phyloP scores from a whole-genome alignment of 345 rosid species.

The Murraya koenigii region DNA sequence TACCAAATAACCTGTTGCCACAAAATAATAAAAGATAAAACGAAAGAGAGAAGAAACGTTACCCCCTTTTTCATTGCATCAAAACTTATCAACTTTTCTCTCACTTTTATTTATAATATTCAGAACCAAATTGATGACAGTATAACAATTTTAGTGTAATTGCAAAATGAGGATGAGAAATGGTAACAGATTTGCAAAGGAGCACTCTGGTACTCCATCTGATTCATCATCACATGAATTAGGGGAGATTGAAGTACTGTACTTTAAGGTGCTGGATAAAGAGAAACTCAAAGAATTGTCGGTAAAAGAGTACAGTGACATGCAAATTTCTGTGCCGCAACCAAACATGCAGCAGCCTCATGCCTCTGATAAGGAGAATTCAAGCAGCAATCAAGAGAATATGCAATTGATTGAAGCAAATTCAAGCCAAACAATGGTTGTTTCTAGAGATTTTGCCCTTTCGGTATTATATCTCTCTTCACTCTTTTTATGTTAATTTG shows the following conservation, averaged over 20 bases:
- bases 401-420: background rate
- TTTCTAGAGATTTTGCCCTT: background rate
- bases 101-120: background rate
- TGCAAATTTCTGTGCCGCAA: background rate
- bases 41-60: background rate
- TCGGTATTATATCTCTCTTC: too few relatives aligned
- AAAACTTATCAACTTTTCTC: background rate
- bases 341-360: background rate
- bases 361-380: background rate
- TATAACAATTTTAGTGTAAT: background rate
- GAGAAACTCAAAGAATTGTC: background rate
- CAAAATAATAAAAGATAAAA: background rate
- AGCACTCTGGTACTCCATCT: background rate
- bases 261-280: background rate
- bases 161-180: conserved; percentile 4
- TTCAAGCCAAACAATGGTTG: background rate
- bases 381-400: background rate
- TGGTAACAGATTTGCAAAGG: background rate
- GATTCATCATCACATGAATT: background rate
- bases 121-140: background rate
- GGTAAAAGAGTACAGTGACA: background rate
- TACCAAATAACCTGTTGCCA: background rate
- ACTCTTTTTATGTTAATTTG: background rate
- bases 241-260: background rate
- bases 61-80: background rate